Evolutionary conservation across 2,329 filamentous ascomycete species (phyloP), one percentile per base, ranked within the genome.

Genomic region (Aotearoamyces nothofagi): DNA sequence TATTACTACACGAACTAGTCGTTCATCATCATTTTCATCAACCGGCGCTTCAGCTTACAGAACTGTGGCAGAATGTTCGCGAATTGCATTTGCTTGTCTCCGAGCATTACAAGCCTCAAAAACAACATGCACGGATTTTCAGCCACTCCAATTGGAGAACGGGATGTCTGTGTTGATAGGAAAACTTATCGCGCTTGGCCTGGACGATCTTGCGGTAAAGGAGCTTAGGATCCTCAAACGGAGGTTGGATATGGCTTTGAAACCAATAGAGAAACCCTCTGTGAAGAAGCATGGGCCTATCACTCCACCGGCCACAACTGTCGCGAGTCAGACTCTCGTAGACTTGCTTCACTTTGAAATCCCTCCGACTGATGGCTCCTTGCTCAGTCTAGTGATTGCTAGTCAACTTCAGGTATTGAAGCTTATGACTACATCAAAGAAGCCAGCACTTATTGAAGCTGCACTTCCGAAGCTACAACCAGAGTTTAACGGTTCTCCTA

Each of bases 121-220:
- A 15, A 54, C 63, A 1, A 54, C 64, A 5, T 58, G 63, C 6
- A 20, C n/a, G 19, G 53, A 63, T 7, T 55, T 74, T n/a, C 63
- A 69, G 1, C 62, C 67, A 24, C 54, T 79, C 22, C 78, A 86
- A 44, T 51, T 86, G 4, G 80, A 86, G 46, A 72, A 61, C 34
- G 80, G 78, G 30, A 78, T 81, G 61, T 67, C 77, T 10, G 70
- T 74, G 0, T 61, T 86, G 30, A 53, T 77, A 22, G 66, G 67
- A 22, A 81, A 74, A 45, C 56, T 86, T 1, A 54, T 83, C 9
- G 56, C 58, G 0, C 56, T 82, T 26, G 68, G 69, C 1, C 50
- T 84, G 29, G 66, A 78, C 25, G 67, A 72, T n/a, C 57, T 76
- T 32, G 78, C 80, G 0, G 51, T 71, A 23, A 79, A 72, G 43